A percentile compares a stretch with the other conserved stretches of the same genome.
phyloP scores from a whole-genome alignment of 352 stramenopile genomes.

The Halophytophthora polymorphica region DNA sequence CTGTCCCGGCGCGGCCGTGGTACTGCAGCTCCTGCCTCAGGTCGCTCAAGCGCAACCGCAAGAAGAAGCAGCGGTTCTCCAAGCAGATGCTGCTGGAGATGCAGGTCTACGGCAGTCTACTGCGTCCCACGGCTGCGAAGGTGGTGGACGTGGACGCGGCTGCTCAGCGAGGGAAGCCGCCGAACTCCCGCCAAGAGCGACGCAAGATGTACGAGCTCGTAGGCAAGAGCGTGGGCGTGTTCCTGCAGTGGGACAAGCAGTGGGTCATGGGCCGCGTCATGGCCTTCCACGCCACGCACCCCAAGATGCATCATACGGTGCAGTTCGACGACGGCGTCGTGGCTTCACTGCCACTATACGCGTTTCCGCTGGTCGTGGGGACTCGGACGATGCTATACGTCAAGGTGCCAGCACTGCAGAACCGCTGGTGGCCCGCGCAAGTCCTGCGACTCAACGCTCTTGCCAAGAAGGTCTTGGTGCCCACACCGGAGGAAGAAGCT shows the following conservation, averaged over 20 bases:
- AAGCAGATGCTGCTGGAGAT: slow-evolving; percentile 87
- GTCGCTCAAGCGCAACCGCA: slow-evolving; percentile 71
- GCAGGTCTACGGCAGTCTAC: slow-evolving; percentile 66
- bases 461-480: slow-evolving; percentile 45
- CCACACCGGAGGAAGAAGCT: slow-evolving; percentile 29
- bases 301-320: slow-evolving; percentile 54
- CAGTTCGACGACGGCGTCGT: slow-evolving; percentile 71
- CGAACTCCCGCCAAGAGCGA: slow-evolving; percentile 41
- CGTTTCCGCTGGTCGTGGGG: slow-evolving; percentile 64
- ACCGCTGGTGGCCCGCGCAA: slow-evolving; percentile 76
- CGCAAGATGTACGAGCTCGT: slow-evolving; percentile 58
- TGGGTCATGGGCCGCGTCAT: slow-evolving; percentile 74
- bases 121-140: slow-evolving; percentile 67
- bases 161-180: slow-evolving; percentile 45
- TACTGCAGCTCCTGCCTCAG: slow-evolving; percentile 65
- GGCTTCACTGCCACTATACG: slow-evolving; percentile 58
- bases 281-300: slow-evolving; percentile 49
- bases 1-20: slow-evolving; percentile 61
- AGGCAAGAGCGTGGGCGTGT: slow-evolving; percentile 62
- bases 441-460: slow-evolving; percentile 64
- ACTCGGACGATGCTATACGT: slow-evolving; percentile 68
- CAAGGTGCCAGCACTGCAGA: slow-evolving; percentile 52
- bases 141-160: slow-evolving; percentile 43
- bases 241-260: slow-evolving; percentile 73
- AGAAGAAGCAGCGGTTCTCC: slow-evolving; percentile 75